Percentiles rank a stretch among this genome's conserved stretches.
These are phyloP conservation scores for Lactuca saligna DNA, from an alignment of 129 eudicot species.

Conservation along the genomic window DNA sequence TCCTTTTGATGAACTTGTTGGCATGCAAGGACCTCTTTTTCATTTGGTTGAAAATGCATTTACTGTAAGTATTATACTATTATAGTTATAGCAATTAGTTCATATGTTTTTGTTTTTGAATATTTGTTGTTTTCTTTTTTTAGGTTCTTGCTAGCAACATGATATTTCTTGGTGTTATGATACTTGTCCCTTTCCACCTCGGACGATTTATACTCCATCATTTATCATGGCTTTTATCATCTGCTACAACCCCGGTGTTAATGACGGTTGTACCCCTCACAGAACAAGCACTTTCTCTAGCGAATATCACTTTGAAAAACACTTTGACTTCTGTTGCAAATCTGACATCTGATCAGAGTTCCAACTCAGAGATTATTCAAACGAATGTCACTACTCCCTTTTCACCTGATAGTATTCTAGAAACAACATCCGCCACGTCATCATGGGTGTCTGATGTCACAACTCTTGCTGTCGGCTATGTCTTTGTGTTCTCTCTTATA, in stretches of 20 bases:
- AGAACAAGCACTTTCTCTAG: conserved; percentile 74
- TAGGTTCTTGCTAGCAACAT: conserved; percentile 98
- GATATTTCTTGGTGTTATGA: conserved; percentile 84
- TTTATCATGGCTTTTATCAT: conserved; percentile 62
- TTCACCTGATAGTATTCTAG: conserved; percentile 51
- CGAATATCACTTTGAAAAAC: conserved; percentile 67
- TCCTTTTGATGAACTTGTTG: conserved; percentile 95
- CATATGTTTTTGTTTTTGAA: not conserved
- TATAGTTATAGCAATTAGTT: not conserved
- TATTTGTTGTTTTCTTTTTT: conserved; percentile 5
- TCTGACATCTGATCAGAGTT: conserved; percentile 53
- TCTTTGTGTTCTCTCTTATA: conserved; percentile 63
- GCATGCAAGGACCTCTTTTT: conserved; percentile 97
- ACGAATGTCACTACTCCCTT: conserved; percentile 48
- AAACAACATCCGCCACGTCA: conserved; percentile 50
- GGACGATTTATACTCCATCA: conserved; percentile 72
- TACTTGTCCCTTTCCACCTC: conserved; percentile 79
- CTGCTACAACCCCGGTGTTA: conserved; percentile 65
- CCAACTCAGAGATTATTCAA: conserved; percentile 44
- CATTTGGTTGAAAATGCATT: conserved; percentile 97
- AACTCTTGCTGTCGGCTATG: conserved; percentile 88
- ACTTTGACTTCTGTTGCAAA: conserved; percentile 59
- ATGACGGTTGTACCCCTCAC: conserved; percentile 74
- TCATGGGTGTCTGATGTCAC: conserved; percentile 83
- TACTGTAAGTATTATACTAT: conserved; percentile 54